Evolutionary conservation across 2,329 filamentous ascomycete species (phyloP).

Genomic region (Aspergillus aculeatinus): DNA sequence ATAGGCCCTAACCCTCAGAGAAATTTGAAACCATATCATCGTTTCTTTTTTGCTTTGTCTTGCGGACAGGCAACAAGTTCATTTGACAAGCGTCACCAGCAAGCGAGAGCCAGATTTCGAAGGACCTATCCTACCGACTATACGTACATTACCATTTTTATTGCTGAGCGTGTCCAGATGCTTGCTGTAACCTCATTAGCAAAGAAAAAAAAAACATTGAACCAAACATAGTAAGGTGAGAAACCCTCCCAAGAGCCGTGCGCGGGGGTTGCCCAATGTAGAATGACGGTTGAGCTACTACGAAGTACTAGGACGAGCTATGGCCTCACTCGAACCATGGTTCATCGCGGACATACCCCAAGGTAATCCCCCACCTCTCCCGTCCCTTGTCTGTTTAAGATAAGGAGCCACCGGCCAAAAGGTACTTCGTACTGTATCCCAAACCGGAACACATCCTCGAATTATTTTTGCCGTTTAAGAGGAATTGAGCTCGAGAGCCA

Average conservation of each 20-base stretch:
- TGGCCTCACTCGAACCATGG: background rate
- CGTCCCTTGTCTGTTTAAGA: background rate
- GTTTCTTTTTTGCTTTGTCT: background rate
- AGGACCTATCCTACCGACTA: background rate
- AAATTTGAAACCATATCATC: background rate
- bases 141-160: background rate
- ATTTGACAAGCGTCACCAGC: background rate
- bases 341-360: background rate
- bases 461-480: background rate
- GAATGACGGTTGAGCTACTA: background rate
- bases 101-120: background rate
- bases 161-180: background rate
- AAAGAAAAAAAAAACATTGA: background rate
- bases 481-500: background rate
- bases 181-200: background rate
- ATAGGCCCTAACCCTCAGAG: background rate
- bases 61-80: constrained; percentile 2
- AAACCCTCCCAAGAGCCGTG: background rate
- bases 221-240: background rate
- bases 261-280: background rate
- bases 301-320: background rate
- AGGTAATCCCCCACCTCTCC: background rate
- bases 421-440: background rate
- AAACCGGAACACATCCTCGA: background rate
- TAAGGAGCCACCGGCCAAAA: background rate